These are phyloP conservation scores for Irpex rosettiformis DNA, from an alignment of 1,284 basidiomycete genomes.

Conservation along the genomic window DNA sequence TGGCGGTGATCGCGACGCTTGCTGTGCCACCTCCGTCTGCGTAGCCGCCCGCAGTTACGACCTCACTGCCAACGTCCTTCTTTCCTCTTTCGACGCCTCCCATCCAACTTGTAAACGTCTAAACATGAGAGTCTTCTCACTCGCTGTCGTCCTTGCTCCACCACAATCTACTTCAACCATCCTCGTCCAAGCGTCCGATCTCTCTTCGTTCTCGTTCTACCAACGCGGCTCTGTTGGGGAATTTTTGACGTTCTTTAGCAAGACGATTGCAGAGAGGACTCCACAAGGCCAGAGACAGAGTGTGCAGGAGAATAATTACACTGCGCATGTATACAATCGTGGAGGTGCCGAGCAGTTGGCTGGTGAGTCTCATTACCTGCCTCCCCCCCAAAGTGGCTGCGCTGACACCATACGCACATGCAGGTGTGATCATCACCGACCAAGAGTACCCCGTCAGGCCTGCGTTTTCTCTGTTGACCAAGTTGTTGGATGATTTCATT, in stretches of 20 bases:
- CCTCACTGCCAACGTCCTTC: not conserved
- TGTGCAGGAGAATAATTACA: constrained; percentile 93
- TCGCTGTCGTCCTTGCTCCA: constrained; percentile 59
- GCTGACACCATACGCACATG: not conserved
- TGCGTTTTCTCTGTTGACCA: constrained; percentile 93
- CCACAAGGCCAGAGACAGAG: constrained; percentile 86
- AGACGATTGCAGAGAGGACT: constrained; percentile 92
- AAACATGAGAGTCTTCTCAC: constrained; percentile 71
- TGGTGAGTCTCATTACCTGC: constrained; percentile 44
- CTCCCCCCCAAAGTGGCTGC: not conserved
- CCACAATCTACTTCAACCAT: constrained; percentile 56
- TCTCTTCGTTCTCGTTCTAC: constrained; percentile 93
- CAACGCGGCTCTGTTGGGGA: constrained; percentile 84
- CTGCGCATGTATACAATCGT: constrained; percentile 89
- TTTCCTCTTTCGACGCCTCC: not conserved
- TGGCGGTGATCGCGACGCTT: not conserved
- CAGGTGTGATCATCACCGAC: constrained; percentile 92
- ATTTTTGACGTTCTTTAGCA: constrained; percentile 89
- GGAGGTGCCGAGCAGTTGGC: constrained; percentile 78
- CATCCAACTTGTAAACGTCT: not conserved
- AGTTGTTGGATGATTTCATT: constrained; percentile 92
- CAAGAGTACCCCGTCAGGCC: constrained; percentile 96
- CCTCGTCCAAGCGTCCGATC: constrained; percentile 77
- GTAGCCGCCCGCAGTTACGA: not conserved
- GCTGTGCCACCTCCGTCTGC: not conserved